Base-by-base conservation (phyloP, 768 basidiomycete genomes). In the Sporobolomyces roseus region DNA sequence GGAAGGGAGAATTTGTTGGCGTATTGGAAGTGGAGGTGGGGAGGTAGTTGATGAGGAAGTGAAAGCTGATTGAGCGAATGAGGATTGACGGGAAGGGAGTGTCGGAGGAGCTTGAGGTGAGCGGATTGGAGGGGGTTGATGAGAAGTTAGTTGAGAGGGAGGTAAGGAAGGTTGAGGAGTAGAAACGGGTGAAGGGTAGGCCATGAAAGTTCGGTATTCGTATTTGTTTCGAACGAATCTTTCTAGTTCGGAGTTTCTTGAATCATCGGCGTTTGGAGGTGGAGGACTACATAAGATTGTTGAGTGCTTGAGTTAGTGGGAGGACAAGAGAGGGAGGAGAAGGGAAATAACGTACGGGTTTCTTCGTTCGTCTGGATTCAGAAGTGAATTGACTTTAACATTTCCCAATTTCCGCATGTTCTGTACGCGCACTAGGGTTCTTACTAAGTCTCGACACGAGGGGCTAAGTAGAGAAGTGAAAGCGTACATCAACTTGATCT, bases 191-290 rank as follows among this genome's bases (percentile, higher is more conserved):
- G 54, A 41, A 45, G 56, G 19, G n/a, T n/a, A 30, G 41, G 69
- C 79, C 36, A 87, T 75, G 78, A 87, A 21, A 36, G 54, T 29
- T 58, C 56, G 41, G 77, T 85, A 87, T 75, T 93, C 62, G 65
- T 78, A 81, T 84, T 79, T 80, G 89, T 89, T 82, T 66, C 93
- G 85, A 68, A 97, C 93, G 80, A 86, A 96, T 75, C 85, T 86
- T 78, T 97, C 93, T 50, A 97, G 83, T 68, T 97, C 93, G 53
- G 88, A 88, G 76, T 94, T 91, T 35, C 92, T 83, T 74, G 89
- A 90, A 46, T 87, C 84, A 75, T 88, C 81, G 71, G 87, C 88
- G 4, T 90, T 84, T 0, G 91, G 91, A 0, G 91, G 91, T 6
- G 67, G 71, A 2, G 71, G 71, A 0, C 71, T 72, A 50, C 68